phyloP scores from a whole-genome alignment of 352 stramenopile species.

The Globisporangium apiculatum region DNA sequence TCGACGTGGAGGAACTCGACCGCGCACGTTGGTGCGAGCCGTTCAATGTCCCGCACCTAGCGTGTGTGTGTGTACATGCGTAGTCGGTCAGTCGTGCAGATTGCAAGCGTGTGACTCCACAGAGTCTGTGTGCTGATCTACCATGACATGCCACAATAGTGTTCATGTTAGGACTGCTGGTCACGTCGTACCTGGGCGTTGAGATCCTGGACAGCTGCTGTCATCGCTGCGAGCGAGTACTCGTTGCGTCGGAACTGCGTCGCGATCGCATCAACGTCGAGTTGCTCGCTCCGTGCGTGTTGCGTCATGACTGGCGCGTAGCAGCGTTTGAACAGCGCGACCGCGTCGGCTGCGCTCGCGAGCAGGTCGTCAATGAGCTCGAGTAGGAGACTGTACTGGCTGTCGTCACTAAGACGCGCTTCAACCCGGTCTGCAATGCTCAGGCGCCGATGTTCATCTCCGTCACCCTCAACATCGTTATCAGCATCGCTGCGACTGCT shows the following conservation, averaged over 20 bases:
- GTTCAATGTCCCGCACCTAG: slow-evolving; percentile 14
- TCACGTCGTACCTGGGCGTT: slow-evolving; percentile 25
- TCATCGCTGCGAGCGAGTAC: slow-evolving; percentile 41
- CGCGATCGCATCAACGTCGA: slow-evolving; percentile 42
- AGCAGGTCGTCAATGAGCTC: slow-evolving; percentile 37
- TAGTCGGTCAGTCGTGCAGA: slow-evolving; percentile 2
- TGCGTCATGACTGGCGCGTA: slow-evolving; percentile 28
- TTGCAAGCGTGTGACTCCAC: too few species aligned
- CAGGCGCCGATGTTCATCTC: background rate
- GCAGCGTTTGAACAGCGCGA: slow-evolving; percentile 17
- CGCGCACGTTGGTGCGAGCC: slow-evolving; percentile 10
- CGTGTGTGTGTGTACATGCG: background rate
- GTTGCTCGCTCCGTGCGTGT: slow-evolving; percentile 32
- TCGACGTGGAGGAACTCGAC: slow-evolving; percentile 46
- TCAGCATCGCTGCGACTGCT: slow-evolving; percentile 3
- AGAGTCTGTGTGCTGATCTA: too few species aligned
- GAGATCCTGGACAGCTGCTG: slow-evolving; percentile 27
- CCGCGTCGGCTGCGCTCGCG: slow-evolving; percentile 16
- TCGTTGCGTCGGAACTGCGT: slow-evolving; percentile 28
- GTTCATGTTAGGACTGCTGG: background rate
- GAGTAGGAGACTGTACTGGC: slow-evolving; percentile 22
- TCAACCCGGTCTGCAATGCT: slow-evolving; percentile 17
- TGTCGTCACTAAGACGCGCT: slow-evolving; percentile 28
- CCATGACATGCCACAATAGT: too few species aligned
- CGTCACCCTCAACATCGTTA: slow-evolving; percentile 6